Percentiles rank a stretch among this genome's conserved stretches.
These are phyloP conservation scores for Pistacia vera DNA, from an alignment of 345 rosid species.

Conservation along the genomic window DNA sequence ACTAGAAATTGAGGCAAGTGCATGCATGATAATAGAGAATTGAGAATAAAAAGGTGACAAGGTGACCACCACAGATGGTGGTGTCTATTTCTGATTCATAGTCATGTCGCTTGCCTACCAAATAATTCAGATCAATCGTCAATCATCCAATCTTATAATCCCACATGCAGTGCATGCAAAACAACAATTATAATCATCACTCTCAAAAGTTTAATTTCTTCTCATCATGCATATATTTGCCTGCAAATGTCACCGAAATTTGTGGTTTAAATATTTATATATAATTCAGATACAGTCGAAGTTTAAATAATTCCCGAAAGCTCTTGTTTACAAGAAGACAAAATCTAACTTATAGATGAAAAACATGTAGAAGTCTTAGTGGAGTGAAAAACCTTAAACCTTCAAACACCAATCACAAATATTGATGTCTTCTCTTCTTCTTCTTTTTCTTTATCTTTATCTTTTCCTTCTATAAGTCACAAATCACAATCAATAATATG, in stretches of 20 bases:
- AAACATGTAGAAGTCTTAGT: neutral
- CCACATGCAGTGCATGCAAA: constrained; percentile 28
- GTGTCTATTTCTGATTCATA: constrained; percentile 29
- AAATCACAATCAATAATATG: neutral
- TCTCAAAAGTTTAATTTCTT: neutral
- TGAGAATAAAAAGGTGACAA: constrained; percentile 27
- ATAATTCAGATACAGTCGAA: neutral
- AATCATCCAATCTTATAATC: neutral
- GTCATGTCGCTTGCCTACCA: constrained; percentile 29
- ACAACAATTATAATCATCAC: constrained; percentile 17
- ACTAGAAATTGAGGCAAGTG: constrained; percentile 16
- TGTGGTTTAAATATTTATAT: neutral
- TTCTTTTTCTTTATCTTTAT: neutral
- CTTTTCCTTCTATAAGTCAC: neutral
- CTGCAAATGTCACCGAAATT: too few relatives aligned
- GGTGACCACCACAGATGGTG: constrained; percentile 30
- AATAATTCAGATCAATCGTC: constrained; percentile 27
- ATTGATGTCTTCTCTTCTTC: neutral
- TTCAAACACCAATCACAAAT: neutral
- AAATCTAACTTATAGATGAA: neutral
- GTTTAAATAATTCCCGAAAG: neutral
- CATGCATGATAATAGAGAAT: constrained; percentile 20
- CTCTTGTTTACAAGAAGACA: constrained; percentile 6
- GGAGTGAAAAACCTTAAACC: neutral
- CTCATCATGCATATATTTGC: constrained; percentile 28